Percentiles rank a stretch among this genome's conserved stretches.
Evolutionary conservation across 306 rosid species (phyloP).

Genomic region (Vicia faba): DNA sequence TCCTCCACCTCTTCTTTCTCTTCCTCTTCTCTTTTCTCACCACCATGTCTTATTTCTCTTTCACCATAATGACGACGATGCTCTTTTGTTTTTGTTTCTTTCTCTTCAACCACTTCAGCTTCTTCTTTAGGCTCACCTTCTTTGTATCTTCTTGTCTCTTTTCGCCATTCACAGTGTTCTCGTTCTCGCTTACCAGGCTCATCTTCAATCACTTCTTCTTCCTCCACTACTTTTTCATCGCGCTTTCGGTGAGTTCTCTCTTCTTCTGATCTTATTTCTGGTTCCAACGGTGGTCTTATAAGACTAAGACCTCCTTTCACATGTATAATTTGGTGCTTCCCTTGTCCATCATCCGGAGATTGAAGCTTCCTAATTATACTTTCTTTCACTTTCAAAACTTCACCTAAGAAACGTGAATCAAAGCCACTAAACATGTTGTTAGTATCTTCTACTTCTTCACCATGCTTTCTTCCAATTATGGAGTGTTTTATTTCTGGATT

Average conservation of each 20-base stretch:
- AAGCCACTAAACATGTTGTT: slow-evolving; percentile 37
- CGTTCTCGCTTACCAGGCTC: not conserved
- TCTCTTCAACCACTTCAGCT: not conserved
- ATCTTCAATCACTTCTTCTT: not conserved
- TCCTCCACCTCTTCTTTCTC: not conserved
- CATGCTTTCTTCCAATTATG: not conserved
- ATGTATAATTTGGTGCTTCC: slow-evolving; percentile 22
- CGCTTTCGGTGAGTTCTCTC: not conserved
- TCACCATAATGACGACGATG: not conserved
- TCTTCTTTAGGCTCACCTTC: slow-evolving; percentile 3
- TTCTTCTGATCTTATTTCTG: not conserved
- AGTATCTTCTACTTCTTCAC: not conserved
- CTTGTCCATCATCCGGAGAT: not conserved
- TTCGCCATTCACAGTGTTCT: slow-evolving; percentile 10
- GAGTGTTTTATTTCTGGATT: slow-evolving; percentile 26
- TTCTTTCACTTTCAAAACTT: slow-evolving; percentile 18
- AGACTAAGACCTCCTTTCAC: slow-evolving; percentile 36
- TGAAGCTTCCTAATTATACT: slow-evolving; percentile 11
- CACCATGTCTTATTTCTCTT: not conserved
- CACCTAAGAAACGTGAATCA: not conserved
- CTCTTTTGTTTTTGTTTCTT: not conserved
- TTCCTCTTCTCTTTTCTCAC: not conserved
- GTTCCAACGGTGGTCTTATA: slow-evolving; percentile 8
- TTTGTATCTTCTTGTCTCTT: not conserved
- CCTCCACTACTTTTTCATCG: not conserved